Percentiles rank a stretch among this genome's conserved stretches.
Conservation (phyloP, 306 rosid species). For the Sicyos baderoa region DNA sequence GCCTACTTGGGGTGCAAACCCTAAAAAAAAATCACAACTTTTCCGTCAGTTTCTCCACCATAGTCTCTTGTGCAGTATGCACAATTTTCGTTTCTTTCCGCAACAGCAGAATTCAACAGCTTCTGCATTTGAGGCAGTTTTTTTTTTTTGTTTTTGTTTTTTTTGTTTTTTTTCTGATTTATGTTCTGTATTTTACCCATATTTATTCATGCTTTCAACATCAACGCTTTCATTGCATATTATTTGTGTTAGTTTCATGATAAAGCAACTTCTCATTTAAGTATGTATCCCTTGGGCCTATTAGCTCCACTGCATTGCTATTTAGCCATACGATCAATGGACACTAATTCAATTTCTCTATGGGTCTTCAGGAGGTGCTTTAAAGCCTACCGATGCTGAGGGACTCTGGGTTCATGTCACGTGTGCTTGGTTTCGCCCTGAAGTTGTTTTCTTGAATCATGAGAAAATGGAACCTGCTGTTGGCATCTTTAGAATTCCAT, state of each 20-base stretch:
- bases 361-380: conserved; percentile 73
- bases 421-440: conserved; percentile 94
- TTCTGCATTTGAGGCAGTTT: not conserved
- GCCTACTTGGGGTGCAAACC: not conserved
- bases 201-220: not conserved
- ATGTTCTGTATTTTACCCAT: not conserved
- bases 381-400: conserved; percentile 93
- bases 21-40: not conserved
- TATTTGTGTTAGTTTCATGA: not conserved
- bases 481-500: conserved; percentile 79
- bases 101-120: not conserved
- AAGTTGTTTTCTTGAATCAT: conserved; percentile 65
- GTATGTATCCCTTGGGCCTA: not conserved
- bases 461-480: conserved; percentile 91
- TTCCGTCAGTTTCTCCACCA: not conserved
- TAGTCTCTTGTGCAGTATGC: not conserved
- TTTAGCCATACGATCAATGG: conserved; percentile 4
- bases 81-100: not conserved
- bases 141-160: no score
- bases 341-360: not conserved
- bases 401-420: conserved; percentile 85
- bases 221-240: not conserved
- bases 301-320: conserved; percentile 7
- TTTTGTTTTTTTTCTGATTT: not conserved
- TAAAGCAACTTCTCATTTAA: not conserved